Percentiles rank a stretch among this genome's conserved stretches.
phyloP scores from a whole-genome alignment of 345 rosid species.

The Citrus cavaleriei region DNA sequence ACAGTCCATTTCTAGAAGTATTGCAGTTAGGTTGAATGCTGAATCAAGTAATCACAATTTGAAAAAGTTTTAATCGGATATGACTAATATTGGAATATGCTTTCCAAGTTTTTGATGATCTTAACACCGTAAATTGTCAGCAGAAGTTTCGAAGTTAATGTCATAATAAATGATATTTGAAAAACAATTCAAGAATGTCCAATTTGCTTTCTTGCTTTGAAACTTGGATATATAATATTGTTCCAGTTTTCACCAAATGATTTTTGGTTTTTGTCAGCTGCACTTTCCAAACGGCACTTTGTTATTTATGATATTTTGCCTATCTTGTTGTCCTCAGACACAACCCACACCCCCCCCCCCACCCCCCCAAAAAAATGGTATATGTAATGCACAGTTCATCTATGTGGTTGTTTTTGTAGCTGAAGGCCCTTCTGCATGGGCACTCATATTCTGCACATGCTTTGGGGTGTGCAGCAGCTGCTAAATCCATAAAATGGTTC shows the following conservation, averaged over 20 bases:
- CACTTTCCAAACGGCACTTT: neutral
- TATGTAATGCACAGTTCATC: slow-evolving; percentile 4
- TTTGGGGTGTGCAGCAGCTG: slow-evolving; percentile 88
- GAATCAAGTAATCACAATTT: neutral
- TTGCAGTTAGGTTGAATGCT: neutral
- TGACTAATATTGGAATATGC: neutral
- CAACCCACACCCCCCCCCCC: no score
- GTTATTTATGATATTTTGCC: neutral
- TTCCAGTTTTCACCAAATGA: neutral
- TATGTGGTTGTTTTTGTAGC: slow-evolving; percentile 44
- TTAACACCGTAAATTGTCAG: neutral
- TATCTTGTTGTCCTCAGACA: neutral
- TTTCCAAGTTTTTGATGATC: neutral
- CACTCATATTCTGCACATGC: slow-evolving; percentile 96
- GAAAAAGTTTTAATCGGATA: neutral
- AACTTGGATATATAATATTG: neutral
- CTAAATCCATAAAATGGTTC: slow-evolving; percentile 79
- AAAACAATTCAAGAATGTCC: neutral
- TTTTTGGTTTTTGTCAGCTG: neutral
- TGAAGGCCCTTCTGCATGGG: slow-evolving; percentile 90
- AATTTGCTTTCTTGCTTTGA: neutral
- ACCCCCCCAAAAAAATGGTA: neutral
- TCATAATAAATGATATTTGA: neutral
- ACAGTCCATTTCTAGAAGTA: neutral
- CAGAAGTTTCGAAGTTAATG: neutral